A percentile compares a stretch with the other conserved stretches of the same genome.
These are phyloP conservation scores for Gloeopeniophorella convolvens DNA, from an alignment of 768 basidiomycete species.

Conservation along the genomic window DNA sequence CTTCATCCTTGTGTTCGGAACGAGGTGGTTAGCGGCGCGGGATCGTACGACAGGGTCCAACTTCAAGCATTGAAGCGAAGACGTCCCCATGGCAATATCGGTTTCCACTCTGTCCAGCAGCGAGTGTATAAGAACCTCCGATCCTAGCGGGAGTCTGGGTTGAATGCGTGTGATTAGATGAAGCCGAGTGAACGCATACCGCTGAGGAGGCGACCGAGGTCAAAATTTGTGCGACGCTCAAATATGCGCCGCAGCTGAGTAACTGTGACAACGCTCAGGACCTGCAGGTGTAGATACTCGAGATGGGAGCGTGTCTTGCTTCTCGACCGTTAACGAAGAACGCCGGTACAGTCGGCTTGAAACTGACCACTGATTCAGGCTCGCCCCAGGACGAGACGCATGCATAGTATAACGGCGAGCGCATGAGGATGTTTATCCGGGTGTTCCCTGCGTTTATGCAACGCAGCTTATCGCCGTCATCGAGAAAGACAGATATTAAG, in stretches of 20 bases:
- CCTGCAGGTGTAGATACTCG: conserved; percentile 92
- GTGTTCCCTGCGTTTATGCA: conserved; percentile 80
- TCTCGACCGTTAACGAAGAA: conserved; percentile 37
- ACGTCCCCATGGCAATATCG: conserved; percentile 77
- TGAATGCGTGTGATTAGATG: neutral
- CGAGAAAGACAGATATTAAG: conserved; percentile 90
- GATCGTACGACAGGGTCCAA: conserved; percentile 64
- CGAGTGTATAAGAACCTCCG: conserved; percentile 73
- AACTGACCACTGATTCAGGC: conserved; percentile 88
- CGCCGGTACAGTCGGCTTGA: neutral
- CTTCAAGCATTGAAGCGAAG: conserved; percentile 74
- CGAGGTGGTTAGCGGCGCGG: conserved; percentile 71
- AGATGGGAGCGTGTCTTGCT: conserved; percentile 89
- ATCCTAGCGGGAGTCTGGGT: conserved; percentile 42
- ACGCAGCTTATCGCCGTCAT: conserved; percentile 80
- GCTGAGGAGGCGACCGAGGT: conserved; percentile 68
- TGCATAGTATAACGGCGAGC: conserved; percentile 86
- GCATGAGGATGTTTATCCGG: conserved; percentile 79
- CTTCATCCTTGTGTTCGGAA: conserved; percentile 77
- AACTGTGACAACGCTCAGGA: conserved; percentile 83
- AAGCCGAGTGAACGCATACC: conserved; percentile 27
- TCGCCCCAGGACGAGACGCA: conserved; percentile 92
- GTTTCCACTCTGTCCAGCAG: conserved; percentile 64
- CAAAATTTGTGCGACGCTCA: conserved; percentile 86
- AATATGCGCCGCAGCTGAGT: conserved; percentile 83